A percentile compares a stretch with the other conserved stretches of the same genome.
phyloP scores from a whole-genome alignment of 2,329 filamentous ascomycete species.

The Neofusicoccum ribis region DNA sequence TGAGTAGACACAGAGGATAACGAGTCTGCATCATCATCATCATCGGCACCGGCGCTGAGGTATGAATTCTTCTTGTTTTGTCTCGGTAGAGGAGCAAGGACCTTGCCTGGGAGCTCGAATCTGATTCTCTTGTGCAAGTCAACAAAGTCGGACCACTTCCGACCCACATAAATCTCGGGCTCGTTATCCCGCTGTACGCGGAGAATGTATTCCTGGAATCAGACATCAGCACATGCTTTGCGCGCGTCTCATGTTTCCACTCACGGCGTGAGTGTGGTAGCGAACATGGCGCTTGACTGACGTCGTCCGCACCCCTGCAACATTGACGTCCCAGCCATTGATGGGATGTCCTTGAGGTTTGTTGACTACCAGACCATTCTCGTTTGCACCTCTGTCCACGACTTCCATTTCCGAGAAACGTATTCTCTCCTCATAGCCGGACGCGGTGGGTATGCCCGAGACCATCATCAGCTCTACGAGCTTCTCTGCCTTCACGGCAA shows the following conservation, averaged over 20 bases:
- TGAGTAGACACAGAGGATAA: constrained; percentile 78
- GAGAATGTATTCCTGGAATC: constrained; percentile 78
- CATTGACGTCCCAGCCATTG: constrained; percentile 96
- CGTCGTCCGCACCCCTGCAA: constrained; percentile 81
- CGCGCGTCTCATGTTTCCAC: constrained; percentile 33
- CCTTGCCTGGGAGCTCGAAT: constrained; percentile 84
- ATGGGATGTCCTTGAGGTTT: constrained; percentile 88
- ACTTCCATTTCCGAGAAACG: constrained; percentile 96
- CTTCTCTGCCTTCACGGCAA: constrained; percentile 91
- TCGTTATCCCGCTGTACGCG: constrained; percentile 78
- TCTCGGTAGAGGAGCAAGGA: constrained; percentile 80
- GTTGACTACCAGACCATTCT: constrained; percentile 82
- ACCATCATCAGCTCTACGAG: constrained; percentile 99
- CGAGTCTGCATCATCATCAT: constrained; percentile 76
- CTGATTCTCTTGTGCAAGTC: constrained; percentile 77
- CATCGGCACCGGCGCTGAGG: constrained; percentile 54
- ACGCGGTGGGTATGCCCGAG: constrained; percentile 90
- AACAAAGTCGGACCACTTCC: constrained; percentile 85
- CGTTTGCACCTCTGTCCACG: constrained; percentile 88
- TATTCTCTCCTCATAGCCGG: constrained; percentile 95
- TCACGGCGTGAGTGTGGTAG: constrained; percentile 86
- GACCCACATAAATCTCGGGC: constrained; percentile 75
- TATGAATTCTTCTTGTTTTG: constrained; percentile 85
- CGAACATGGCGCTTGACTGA: constrained; percentile 82
- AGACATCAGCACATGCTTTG: neutral